Base-by-base conservation (phyloP, 208 protist species). In the Leishmania aethiopica region DNA sequence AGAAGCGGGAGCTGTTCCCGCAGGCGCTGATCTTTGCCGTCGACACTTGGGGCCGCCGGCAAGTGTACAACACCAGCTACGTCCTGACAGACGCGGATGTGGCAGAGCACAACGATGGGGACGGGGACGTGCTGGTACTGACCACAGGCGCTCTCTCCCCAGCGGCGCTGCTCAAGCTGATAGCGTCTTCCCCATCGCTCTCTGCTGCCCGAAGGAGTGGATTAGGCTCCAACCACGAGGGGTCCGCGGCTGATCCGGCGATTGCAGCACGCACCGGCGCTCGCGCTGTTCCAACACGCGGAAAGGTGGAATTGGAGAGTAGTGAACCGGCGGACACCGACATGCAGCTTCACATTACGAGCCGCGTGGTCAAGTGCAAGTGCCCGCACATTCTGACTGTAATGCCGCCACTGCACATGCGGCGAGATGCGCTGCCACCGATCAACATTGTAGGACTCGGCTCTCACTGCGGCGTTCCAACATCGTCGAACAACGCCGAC, bases 71-170 rank as follows among this genome's bases (percentile, higher is more conserved):
- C 71, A 57, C 81, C 37, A 75, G 53, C 25, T 91, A 88, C 79
- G 62, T 70, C 3, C 83, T 75, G 8, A 91, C 91, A 0, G 86
- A 80, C 25, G 80, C 75, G 25, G 94, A 96, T 66, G 81, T 78
- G 17, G 70, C 80, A 32, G 45, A 75, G 10, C 55, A 81, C 69
- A 93, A 94, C 79, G 90, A 97, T 59, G 91, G 90, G 0, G 93
- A 96, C 72, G 95, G 95, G 4, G 94, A 98, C 67, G 95, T 98
- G n/a, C 81, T 98, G 51, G 47, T 95, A 13, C 90, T 98, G 83
- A 80, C 91, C 35, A 96, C 90, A 17, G 95, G 95, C 0, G 73
- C 77, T 22, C 77, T 97, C 7, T 71, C 83, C 11, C 57, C 72
- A 5, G 57, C 83, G 28, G 86, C 67, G 40, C 69, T 87, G 78